These are phyloP conservation scores for Phylloboletellus chloephorus DNA, from an alignment of 1,284 basidiomycete genomes.

Conservation along the genomic window DNA sequence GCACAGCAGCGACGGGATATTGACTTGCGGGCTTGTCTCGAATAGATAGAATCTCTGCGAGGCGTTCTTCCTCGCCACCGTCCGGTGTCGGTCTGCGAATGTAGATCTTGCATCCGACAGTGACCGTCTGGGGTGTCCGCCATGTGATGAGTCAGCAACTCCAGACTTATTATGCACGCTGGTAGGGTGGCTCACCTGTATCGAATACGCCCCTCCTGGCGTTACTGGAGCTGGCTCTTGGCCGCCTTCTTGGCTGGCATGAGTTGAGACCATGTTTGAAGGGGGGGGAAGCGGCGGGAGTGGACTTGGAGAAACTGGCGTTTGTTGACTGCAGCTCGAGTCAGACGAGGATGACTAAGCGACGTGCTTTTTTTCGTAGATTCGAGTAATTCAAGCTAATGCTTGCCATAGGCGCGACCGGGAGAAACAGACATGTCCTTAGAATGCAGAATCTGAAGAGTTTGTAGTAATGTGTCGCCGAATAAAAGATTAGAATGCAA, in stretches of 20 bases:
- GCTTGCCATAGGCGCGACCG: no score
- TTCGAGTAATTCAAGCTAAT: no score
- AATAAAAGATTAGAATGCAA: not conserved
- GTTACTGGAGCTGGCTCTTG: conserved; percentile 61
- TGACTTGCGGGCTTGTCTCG: conserved; percentile 74
- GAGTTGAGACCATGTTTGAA: conserved; percentile 28
- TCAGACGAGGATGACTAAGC: conserved; percentile 24
- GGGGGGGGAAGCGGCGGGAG: not conserved
- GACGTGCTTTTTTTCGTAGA: no score
- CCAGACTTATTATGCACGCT: no score
- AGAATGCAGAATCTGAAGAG: no score
- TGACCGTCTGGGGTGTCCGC: conserved; percentile 57
- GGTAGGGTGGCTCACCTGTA: conserved; percentile 74
- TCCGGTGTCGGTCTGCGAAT: conserved; percentile 74
- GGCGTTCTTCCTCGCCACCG: conserved; percentile 77
- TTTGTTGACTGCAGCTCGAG: conserved; percentile 7
- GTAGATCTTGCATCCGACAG: conserved; percentile 90
- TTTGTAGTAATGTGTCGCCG: not conserved
- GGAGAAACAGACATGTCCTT: no score
- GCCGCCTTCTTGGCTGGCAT: conserved; percentile 37
- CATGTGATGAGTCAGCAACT: conserved; percentile 30
- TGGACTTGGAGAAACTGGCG: conserved; percentile 9
- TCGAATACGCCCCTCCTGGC: conserved; percentile 66
- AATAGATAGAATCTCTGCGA: conserved; percentile 91
- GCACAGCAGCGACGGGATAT: conserved; percentile 37